Evolutionary conservation across 441 rosid genomes (phyloP).

Genomic region (Croton setiger): DNA sequence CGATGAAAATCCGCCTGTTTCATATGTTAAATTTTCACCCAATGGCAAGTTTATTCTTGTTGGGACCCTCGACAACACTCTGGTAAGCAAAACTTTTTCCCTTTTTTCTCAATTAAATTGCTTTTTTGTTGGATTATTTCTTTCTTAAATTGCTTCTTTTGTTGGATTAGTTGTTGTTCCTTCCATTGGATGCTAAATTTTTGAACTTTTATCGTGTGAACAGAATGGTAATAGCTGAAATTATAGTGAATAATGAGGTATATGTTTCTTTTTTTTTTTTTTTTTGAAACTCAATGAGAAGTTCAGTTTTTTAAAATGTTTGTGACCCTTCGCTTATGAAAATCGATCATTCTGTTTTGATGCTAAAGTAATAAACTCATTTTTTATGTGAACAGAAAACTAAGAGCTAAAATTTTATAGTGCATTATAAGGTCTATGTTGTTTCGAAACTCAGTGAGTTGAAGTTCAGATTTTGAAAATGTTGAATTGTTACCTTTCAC

Average conservation of each 20-base stretch:
- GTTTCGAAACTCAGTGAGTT: not conserved
- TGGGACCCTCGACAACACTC: constrained; percentile 76
- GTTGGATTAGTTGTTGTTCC: not conserved
- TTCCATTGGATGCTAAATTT: not conserved
- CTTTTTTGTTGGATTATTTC: too few relatives aligned
- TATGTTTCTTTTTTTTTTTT: too few relatives aligned
- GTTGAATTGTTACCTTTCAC: not conserved
- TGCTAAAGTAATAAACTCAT: too few relatives aligned
- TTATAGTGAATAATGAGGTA: too few relatives aligned
- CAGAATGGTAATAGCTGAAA: too few relatives aligned
- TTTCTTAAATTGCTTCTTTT: not conserved
- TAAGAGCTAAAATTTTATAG: not conserved
- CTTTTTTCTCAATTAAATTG: not conserved
- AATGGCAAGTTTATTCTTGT: constrained; percentile 91
- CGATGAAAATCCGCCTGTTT: constrained; percentile 91
- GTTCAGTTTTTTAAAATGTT: too few relatives aligned
- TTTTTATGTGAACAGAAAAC: not conserved
- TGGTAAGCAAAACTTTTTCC: constrained; percentile 38
- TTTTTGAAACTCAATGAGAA: too few relatives aligned
- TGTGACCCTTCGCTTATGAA: too few relatives aligned
- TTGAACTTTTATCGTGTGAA: too few relatives aligned
- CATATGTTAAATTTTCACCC: constrained; percentile 81
- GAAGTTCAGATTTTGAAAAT: not conserved
- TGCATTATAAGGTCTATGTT: not conserved
- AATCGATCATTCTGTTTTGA: too few relatives aligned